Base-by-base conservation (phyloP, 768 basidiomycete genomes). In the Tylopilus felleus region DNA sequence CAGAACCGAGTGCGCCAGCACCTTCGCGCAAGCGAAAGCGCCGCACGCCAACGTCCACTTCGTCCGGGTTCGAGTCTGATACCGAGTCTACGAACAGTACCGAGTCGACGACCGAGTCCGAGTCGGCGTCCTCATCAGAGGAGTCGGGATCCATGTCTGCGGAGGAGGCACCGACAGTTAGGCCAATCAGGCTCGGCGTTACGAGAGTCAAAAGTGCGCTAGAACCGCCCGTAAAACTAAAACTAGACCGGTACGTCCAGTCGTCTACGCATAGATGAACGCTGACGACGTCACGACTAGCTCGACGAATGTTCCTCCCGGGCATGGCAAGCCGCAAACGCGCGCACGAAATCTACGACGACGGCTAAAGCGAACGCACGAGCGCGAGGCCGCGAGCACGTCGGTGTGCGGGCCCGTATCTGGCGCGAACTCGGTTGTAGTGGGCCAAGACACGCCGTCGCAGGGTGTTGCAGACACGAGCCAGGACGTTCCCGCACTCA, bases 321-420 rank as follows among this genome's bases (percentile, higher is more conserved):
- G 85, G 4, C 67, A 72, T 22, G 85, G 85, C 14, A 86, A 83
- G 65, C 65, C 78, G 0, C 66, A 78, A 2, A 87, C 85, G 2
- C 80, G 77, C 16, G 70, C 71, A 22, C 77, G 85, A 6, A 86
- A 87, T 62, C 61, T 76, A n/a, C 80, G 85, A 31, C 74, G 84
- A 31, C 76, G 79, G 38, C 67, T 75, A 14, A 80, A 77, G 71
- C 72, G 75, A 27, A 61, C 65, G 52, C 65, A 70, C 52, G 72
- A 73, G 39, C 58, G 57, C 17, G 58, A 63, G 8, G 43, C 36
- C 4, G 29, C 49, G 47, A 12, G 57, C 62, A 4, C 40, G 8
- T 47, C 66, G 17, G 46, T 52, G 12, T 66, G 68, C 1, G 67
- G 63, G 47, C 70, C 69, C 0, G 63, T 59, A 23, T 77, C 79